These are phyloP conservation scores for Lodderomyces jiufengensis DNA, from an alignment of 1,139 yeast species.

Conservation along the genomic window DNA sequence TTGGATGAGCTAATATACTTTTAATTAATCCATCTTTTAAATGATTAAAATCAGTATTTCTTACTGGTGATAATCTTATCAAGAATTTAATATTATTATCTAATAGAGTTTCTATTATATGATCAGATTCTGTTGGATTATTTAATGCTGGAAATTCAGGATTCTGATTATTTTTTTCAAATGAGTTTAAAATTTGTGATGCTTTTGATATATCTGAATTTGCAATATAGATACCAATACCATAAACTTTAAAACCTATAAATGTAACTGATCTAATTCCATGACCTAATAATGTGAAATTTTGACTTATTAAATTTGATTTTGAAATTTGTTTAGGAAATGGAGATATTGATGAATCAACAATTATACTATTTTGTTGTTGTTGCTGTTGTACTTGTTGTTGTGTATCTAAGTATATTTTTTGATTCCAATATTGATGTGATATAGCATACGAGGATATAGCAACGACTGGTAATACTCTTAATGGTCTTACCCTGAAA, in stretches of 20 bases:
- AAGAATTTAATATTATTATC: slow-evolving; percentile 60
- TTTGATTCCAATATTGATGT: slow-evolving; percentile 1
- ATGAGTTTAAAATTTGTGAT: slow-evolving; percentile 33
- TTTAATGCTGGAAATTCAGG: slow-evolving; percentile 14
- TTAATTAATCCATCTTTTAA: slow-evolving; percentile 85
- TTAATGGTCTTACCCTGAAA: slow-evolving; percentile 4
- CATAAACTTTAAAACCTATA: slow-evolving; percentile 80
- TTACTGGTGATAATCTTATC: slow-evolving; percentile 76
- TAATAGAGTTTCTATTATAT: slow-evolving; percentile 52
- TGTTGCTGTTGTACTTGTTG: not conserved
- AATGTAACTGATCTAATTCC: slow-evolving; percentile 86
- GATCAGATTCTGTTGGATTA: slow-evolving; percentile 36
- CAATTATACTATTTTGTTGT: slow-evolving; percentile 25
- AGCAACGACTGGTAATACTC: slow-evolving; percentile 8
- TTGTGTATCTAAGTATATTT: slow-evolving; percentile 8
- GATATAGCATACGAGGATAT: slow-evolving; percentile 7
- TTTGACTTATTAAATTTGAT: slow-evolving; percentile 18
- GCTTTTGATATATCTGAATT: slow-evolving; percentile 50
- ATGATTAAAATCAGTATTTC: slow-evolving; percentile 88
- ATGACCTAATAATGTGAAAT: slow-evolving; percentile 60
- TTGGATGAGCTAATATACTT: slow-evolving; percentile 59
- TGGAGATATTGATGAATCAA: slow-evolving; percentile 50
- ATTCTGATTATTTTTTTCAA: slow-evolving; percentile 13
- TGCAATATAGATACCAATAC: slow-evolving; percentile 75
- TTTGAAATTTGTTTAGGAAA: slow-evolving; percentile 39